These are phyloP conservation scores for Podospora anserina DNA, from an alignment of 495 filamentous ascomycete species.

Conservation along the genomic window DNA sequence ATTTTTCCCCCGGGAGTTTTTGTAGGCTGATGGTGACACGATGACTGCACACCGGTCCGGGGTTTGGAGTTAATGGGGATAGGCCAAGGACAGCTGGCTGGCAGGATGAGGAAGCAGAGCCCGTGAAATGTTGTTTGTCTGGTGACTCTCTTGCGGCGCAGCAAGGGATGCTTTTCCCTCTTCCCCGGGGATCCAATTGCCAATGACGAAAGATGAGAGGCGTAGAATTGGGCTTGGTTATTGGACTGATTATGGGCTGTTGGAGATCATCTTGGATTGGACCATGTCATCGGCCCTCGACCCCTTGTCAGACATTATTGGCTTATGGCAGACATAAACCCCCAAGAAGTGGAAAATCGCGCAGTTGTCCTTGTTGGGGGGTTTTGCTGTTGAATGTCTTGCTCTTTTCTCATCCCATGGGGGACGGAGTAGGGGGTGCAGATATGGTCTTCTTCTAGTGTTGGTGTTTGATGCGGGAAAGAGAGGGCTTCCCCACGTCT, in stretches of 20 bases:
- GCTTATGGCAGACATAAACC: not conserved
- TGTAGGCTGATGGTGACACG: constrained; percentile 4
- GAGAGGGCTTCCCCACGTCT: not conserved
- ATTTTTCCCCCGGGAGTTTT: not conserved
- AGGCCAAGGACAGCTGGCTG: not conserved
- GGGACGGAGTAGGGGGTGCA: not conserved
- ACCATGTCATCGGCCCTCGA: not conserved
- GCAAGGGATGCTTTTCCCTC: not conserved
- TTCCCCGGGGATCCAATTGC: not conserved
- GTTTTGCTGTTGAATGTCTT: not conserved
- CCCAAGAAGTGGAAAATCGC: constrained; percentile 13
- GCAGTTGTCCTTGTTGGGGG: constrained; percentile 3
- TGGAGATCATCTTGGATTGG: not conserved
- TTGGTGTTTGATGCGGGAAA: not conserved
- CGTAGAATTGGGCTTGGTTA: not conserved
- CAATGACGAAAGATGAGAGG: not conserved
- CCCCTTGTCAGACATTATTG: not conserved
- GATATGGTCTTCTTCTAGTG: not conserved
- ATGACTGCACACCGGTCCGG: not conserved
- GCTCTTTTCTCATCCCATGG: not conserved
- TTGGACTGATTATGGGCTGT: not conserved
- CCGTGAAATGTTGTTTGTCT: not conserved
- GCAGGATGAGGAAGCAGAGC: not conserved
- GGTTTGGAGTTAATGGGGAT: not conserved
- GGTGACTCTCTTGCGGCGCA: not conserved